Evolutionary conservation across 2,329 filamentous ascomycete genomes (phyloP), one percentile per base, ranked within the genome.

Genomic region (Epichloe uncinata): DNA sequence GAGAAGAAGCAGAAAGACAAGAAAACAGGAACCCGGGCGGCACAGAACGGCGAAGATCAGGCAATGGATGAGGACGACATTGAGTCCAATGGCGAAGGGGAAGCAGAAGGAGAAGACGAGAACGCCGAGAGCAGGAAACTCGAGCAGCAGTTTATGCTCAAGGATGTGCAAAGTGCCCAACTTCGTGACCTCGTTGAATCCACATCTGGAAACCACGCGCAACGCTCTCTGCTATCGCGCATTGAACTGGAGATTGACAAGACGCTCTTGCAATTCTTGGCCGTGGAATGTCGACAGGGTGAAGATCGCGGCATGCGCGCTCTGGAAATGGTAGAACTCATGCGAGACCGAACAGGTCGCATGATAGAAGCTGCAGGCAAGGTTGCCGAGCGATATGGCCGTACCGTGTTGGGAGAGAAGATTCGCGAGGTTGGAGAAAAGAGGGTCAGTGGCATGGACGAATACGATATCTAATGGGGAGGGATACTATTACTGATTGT

Each of bases 251-350:
- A 94, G 42, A 80, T 95, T 37, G 90, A 98, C 71, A 95, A 95
- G 71, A 81, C 84, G 42, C 73, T 98, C 47, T 72, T 98, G 55
- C 89, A 96, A 70, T 77, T 97, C 63, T 73, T 98, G 61, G 90
- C 87, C 2, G 73, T 84, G 6, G 93, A 97, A 71, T 98, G 93
- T 64, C 81, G 89, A 52, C 87, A 93, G 57, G 88, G 89, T 42
- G 93, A 98, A 65, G 90, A 97, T 55, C 77, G 85, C 33, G 91
- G 90, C 5, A 96, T 96, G 88, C 88, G 91, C 57, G 91, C 91
- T 0, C 72, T 98, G 36, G 94, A 98, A 69, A 78, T 97, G 60
- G 93, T 95, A 33, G 75, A 78, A 54, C 72, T 98, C 60, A 86
- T 98, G 82, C 78, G 78, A 42, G 90, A 97, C 69, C 75, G 81